phyloP scores from a whole-genome alignment of 257 asterid genomes.

The Solanum tarijense region DNA sequence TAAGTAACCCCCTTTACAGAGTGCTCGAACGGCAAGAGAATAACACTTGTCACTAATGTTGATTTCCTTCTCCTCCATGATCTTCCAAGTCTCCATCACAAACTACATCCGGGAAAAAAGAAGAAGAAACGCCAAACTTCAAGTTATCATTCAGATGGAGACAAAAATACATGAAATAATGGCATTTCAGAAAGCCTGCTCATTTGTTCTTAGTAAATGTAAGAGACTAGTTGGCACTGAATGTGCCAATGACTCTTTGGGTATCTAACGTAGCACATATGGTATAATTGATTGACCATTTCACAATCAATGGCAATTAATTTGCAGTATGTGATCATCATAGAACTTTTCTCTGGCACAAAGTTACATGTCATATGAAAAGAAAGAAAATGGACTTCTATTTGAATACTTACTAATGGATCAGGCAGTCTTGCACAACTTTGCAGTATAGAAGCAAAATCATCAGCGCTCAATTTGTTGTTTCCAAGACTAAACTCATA shows the following conservation, averaged over 20 bases:
- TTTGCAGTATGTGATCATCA: not conserved
- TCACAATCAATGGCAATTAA: not conserved
- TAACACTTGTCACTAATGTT: conserved; percentile 36
- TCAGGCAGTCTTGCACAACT: conserved; percentile 66
- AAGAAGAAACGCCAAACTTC: not conserved
- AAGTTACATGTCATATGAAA: not conserved
- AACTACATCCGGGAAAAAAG: conserved; percentile 40
- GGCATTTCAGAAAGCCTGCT: not conserved
- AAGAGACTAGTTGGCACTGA: not conserved
- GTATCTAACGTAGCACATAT: not conserved
- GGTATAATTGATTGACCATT: not conserved
- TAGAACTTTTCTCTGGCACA: not conserved
- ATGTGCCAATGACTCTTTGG: not conserved
- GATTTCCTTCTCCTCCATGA: conserved; percentile 57
- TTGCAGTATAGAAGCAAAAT: conserved; percentile 50
- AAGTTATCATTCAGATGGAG: not conserved
- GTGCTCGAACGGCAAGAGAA: conserved; percentile 46
- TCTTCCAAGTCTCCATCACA: conserved; percentile 65
- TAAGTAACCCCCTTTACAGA: conserved; percentile 72
- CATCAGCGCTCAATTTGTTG: conserved; percentile 29
- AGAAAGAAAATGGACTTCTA: not conserved
- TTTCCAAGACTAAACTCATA: conserved; percentile 33
- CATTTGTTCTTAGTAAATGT: not conserved
- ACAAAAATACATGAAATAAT: not conserved
- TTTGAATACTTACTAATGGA: conserved; percentile 50